A percentile compares a stretch with the other conserved stretches of the same genome.
These are phyloP conservation scores for Tricholoma saponaceum DNA, from an alignment of 768 basidiomycete species.

Conservation along the genomic window DNA sequence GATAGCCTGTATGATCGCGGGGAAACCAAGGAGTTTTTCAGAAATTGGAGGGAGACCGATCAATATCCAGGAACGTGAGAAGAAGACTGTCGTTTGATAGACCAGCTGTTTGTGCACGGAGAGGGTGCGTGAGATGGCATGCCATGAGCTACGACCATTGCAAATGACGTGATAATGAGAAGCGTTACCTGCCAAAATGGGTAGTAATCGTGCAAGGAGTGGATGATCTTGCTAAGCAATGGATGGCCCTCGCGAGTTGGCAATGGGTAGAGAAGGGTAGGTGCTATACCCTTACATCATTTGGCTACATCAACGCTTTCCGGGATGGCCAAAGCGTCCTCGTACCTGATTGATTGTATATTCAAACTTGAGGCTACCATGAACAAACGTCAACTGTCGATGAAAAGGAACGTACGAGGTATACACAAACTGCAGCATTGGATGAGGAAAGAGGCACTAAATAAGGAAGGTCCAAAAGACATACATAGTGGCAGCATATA, in stretches of 20 bases:
- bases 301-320: neutral
- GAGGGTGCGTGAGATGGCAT: neutral
- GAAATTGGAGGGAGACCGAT: slow-evolving; percentile 75
- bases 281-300: slow-evolving; percentile 68
- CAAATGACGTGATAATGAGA: neutral
- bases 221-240: slow-evolving; percentile 72
- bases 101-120: slow-evolving; percentile 41
- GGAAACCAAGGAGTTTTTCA: slow-evolving; percentile 51
- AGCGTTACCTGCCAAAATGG: slow-evolving; percentile 83
- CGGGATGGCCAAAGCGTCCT: neutral
- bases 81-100: slow-evolving; percentile 62
- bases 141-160: neutral
- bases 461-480: slow-evolving; percentile 25
- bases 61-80: slow-evolving; percentile 79
- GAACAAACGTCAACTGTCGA: neutral
- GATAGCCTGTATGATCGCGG: slow-evolving; percentile 58
- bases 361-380: slow-evolving; percentile 54
- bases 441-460: neutral
- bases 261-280: slow-evolving; percentile 85
- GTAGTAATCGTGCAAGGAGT: slow-evolving; percentile 88
- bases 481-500: slow-evolving; percentile 95
- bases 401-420: slow-evolving; percentile 33
- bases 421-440: slow-evolving; percentile 32
- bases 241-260: slow-evolving; percentile 58
- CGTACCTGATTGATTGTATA: slow-evolving; percentile 85